phyloP scores from a whole-genome alignment of 2,329 filamentous ascomycete species.

The Xylaria sp. region DNA sequence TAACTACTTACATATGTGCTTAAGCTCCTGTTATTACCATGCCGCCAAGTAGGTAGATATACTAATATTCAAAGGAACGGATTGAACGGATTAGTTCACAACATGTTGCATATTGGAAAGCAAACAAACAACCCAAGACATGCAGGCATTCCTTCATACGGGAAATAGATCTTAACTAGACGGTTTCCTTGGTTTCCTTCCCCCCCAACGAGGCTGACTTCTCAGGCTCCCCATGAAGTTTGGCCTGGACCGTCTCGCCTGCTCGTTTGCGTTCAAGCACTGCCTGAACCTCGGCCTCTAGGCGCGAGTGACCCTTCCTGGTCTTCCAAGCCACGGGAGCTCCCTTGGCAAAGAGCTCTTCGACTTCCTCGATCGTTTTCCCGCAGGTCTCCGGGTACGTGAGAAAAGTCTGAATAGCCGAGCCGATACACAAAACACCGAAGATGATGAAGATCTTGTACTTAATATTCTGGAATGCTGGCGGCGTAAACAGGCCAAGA shows the following conservation, averaged over 20 bases:
- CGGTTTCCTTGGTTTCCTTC: slow-evolving; percentile 11
- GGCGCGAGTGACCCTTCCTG: slow-evolving; percentile 40
- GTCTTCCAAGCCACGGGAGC: slow-evolving; percentile 56
- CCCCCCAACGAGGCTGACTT: slow-evolving; percentile 26
- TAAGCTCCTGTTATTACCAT: too few species aligned
- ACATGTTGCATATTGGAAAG: too few species aligned
- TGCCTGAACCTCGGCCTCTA: slow-evolving; percentile 48
- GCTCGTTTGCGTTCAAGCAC: slow-evolving; percentile 41
- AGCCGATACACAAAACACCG: slow-evolving; percentile 52
- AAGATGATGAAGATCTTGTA: slow-evolving; percentile 62
- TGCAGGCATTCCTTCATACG: not conserved
- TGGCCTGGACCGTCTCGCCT: slow-evolving; percentile 37
- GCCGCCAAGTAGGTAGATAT: too few species aligned
- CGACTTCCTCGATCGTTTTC: slow-evolving; percentile 56
- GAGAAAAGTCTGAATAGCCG: slow-evolving; percentile 51
- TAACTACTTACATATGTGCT: too few species aligned
- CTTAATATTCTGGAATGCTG: slow-evolving; percentile 67
- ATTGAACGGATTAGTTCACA: too few species aligned
- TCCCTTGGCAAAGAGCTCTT: slow-evolving; percentile 51
- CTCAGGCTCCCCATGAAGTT: too few species aligned
- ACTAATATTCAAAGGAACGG: too few species aligned
- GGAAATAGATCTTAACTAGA: not conserved
- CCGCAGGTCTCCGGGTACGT: slow-evolving; percentile 54
- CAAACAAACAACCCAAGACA: too few species aligned
- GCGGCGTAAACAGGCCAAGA: slow-evolving; percentile 67